Evolutionary conservation across 2,329 filamentous ascomycete genomes (phyloP).

Genomic region (Venturia aucupariae): DNA sequence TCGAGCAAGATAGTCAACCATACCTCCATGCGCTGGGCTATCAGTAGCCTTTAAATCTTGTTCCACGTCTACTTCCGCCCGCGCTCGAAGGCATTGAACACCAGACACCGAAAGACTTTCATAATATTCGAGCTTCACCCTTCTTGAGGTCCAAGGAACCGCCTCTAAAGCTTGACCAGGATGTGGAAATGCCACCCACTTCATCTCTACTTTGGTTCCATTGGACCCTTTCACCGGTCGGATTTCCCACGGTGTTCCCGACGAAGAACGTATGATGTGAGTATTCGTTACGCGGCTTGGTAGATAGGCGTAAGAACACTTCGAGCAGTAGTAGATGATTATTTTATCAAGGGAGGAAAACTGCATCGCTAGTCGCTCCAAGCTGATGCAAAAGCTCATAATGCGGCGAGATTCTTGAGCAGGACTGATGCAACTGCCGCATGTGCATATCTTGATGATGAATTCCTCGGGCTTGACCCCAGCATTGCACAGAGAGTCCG

Average conservation of each 20-base stretch:
- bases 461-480: neutral
- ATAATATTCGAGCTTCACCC: neutral
- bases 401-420: neutral
- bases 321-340: neutral
- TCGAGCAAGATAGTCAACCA: neutral
- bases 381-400: neutral
- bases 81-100: neutral
- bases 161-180: neutral
- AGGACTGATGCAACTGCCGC: neutral
- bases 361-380: neutral
- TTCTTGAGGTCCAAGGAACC: neutral
- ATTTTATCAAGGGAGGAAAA: neutral
- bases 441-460: neutral
- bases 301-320: neutral
- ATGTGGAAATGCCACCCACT: neutral
- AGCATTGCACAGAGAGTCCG: neutral
- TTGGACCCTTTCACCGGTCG: neutral
- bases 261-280: neutral
- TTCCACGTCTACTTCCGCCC: neutral
- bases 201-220: neutral
- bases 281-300: too few species aligned
- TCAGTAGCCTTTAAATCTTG: neutral
- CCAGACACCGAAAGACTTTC: neutral
- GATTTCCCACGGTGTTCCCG: neutral
- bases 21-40: neutral